These are phyloP conservation scores for Fraxinus sp. DNA, from an alignment of 305 asterid genomes.

Conservation along the genomic window DNA sequence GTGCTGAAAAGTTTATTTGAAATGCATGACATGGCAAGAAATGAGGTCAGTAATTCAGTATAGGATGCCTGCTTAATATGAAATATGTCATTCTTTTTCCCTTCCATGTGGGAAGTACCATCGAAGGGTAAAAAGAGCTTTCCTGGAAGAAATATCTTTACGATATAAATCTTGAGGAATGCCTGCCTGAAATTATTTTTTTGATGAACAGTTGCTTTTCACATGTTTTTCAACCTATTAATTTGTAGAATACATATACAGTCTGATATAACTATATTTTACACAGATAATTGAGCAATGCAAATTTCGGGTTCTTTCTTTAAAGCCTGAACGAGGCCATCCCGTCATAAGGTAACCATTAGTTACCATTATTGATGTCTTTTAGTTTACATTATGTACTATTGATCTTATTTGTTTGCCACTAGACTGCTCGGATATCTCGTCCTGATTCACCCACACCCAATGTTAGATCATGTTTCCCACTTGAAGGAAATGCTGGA, in stretches of 20 bases:
- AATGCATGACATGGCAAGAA: constrained; percentile 84
- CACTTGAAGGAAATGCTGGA: constrained; percentile 86
- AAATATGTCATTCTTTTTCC: constrained; percentile 9
- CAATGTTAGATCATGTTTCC: constrained; percentile 63
- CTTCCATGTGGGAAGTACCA: constrained; percentile 1
- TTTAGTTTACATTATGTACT: constrained; percentile 24
- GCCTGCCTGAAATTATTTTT: constrained; percentile 6
- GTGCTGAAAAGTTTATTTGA: constrained; percentile 79
- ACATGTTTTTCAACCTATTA: neutral
- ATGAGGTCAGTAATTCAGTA: constrained; percentile 52
- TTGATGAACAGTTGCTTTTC: neutral
- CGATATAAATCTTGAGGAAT: neutral
- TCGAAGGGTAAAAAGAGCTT: neutral
- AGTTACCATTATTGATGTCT: constrained; percentile 20
- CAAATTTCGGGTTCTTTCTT: constrained; percentile 70
- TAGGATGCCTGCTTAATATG: constrained; percentile 4
- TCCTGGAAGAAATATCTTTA: neutral
- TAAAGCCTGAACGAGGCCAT: constrained; percentile 67
- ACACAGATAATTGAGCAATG: constrained; percentile 83
- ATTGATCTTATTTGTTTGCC: constrained; percentile 26
- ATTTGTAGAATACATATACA: neutral
- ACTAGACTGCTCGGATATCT: constrained; percentile 65
- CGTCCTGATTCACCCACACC: constrained; percentile 57
- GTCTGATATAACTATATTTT: constrained; percentile 12
- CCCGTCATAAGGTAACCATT: constrained; percentile 52